Base-by-base conservation (phyloP, 495 filamentous ascomycete genomes). In the Tirmania nivea region DNA sequence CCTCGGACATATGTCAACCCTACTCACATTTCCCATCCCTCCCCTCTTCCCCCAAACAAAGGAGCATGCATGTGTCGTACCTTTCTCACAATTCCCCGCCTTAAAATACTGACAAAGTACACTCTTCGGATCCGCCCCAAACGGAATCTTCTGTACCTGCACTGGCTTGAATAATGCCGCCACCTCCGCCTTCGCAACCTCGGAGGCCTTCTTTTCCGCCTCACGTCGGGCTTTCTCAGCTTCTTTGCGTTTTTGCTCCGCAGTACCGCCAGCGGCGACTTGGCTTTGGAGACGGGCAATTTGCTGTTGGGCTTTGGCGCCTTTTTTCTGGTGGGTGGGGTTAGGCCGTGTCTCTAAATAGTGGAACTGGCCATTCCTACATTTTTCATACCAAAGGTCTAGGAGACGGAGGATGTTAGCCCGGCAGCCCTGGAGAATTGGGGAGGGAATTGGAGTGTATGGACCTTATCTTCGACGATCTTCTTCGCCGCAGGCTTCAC, bases 381-480 rank as follows among this genome's bases (percentile, higher is more conserved):
- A 66, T 97, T 97, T 73, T 97, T 97, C 88, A 97, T 93, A 59
- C 90, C 90, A 74, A 97, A 97, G 52, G 90, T 94, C 75, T 69
- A 47, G 31, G 54, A 17, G 51, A 53, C 49, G 37, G 58, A 7
- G 2, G 2, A 31, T 31, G 25, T 31, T 31, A 31, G 25, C 25
- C 7, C 25, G 25, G 7, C 4, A 31, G 25, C 25, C 25, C 25
- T 31, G 25, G 25, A 31, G 25, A 7, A 7, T 3, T 5, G 25
- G 0, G 25, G 25, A 31, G 25, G 7, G 25, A 7, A 3, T 31
- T 31, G 25, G 25, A 7, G 53, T 55, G 39, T 20, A 61, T 65
- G 61, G 59, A 78, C 77, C 74, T 90, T 92, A 73, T 97, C 90
- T 53, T 88, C 86, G 55, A 86, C 81, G 12, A 71, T 56, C 67